Conservation (phyloP, 352 stramenopile genomes). For the Globisporangium lucens region DNA sequence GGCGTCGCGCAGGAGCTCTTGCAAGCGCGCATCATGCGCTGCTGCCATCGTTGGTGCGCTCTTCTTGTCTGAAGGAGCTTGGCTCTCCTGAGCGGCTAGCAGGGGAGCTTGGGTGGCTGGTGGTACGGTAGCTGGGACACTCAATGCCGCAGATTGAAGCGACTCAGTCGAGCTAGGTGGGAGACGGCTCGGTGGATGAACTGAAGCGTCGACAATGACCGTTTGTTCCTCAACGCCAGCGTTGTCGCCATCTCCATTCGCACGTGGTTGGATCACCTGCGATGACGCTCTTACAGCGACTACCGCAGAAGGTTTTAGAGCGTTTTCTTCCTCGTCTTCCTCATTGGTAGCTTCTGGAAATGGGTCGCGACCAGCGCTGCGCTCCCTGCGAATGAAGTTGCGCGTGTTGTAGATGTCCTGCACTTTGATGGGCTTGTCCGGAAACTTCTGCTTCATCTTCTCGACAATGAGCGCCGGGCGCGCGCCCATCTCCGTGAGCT, state of each 20-base stretch:
- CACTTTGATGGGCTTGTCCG: constrained; percentile 41
- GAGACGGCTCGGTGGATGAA: not conserved
- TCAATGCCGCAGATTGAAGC: not conserved
- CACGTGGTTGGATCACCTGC: not conserved
- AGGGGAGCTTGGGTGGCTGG: not conserved
- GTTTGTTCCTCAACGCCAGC: not conserved
- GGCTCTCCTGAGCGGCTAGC: not conserved
- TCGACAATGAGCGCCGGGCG: constrained; percentile 38
- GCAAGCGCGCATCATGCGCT: constrained; percentile 1
- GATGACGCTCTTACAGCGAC: not conserved
- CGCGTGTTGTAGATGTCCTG: constrained; percentile 55
- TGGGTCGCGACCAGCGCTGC: constrained; percentile 29
- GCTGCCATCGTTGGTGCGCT: too few species aligned
- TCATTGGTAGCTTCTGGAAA: constrained; percentile 12
- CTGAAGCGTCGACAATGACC: not conserved
- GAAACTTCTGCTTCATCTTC: constrained; percentile 33
- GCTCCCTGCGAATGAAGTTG: constrained; percentile 41
- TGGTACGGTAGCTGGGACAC: not conserved
- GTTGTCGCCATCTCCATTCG: not conserved
- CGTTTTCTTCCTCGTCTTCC: not conserved
- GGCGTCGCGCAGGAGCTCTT: not conserved
- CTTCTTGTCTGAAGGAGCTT: not conserved
- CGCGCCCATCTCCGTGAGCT: constrained; percentile 32
- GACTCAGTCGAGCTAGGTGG: not conserved
- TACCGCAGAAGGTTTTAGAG: not conserved